phyloP scores from a whole-genome alignment of 2,329 filamentous ascomycete species.

The Salinomyces thailandicus region DNA sequence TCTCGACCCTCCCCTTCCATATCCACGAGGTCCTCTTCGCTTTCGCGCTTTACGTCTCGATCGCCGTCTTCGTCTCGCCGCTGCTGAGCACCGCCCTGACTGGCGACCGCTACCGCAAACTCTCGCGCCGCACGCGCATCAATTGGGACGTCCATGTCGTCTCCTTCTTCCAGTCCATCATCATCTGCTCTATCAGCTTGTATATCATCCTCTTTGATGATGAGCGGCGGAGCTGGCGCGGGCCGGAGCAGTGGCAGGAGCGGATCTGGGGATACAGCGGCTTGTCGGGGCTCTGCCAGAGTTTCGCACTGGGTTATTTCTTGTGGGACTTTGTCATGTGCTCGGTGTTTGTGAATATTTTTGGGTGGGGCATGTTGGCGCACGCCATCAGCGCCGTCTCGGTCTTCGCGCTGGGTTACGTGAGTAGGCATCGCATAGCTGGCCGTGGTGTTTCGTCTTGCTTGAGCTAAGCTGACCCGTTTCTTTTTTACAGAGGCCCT shows the following conservation, averaged over 20 bases:
- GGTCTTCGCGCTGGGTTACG: constrained; percentile 70
- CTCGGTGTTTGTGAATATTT: constrained; percentile 55
- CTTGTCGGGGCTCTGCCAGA: constrained; percentile 60
- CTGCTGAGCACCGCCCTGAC: constrained; percentile 51
- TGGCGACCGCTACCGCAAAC: constrained; percentile 50
- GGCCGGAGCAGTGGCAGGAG: constrained; percentile 52
- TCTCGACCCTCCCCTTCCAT: constrained; percentile 62
- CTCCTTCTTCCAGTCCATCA: constrained; percentile 63
- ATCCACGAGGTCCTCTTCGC: constrained; percentile 64
- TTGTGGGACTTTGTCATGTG: constrained; percentile 71
- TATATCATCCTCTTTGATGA: constrained; percentile 61
- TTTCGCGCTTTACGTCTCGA: constrained; percentile 56
- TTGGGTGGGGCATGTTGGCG: constrained; percentile 65
- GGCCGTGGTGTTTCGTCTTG: too few relatives aligned
- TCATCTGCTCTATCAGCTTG: constrained; percentile 63
- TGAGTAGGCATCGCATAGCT: constrained; percentile 37
- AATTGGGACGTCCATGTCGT: constrained; percentile 85
- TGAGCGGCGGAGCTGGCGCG: constrained; percentile 44
- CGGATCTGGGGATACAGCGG: constrained; percentile 66
- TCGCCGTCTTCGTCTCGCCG: constrained; percentile 59
- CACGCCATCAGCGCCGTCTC: constrained; percentile 64
- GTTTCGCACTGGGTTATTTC: constrained; percentile 71
- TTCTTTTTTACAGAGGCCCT: constrained; percentile 53
- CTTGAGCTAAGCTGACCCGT: not conserved
- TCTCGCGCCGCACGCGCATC: constrained; percentile 54